A percentile compares a stretch with the other conserved stretches of the same genome.
Conservation (phyloP, 768 basidiomycete species). For the Panaeolus cyanescens region DNA sequence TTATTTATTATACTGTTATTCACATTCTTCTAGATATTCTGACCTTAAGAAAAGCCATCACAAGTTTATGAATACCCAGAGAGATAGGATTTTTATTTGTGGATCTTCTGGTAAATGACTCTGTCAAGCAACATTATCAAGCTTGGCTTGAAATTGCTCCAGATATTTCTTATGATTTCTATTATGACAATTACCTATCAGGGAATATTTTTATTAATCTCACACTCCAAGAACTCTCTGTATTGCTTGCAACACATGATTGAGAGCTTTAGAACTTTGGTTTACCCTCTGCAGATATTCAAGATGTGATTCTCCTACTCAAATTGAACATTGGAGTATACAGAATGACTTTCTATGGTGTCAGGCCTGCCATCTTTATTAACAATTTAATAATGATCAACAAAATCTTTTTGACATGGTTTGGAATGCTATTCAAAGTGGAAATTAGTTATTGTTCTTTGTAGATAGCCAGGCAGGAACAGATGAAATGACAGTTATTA, state of each 20-base stretch:
- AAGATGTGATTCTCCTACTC: too few species aligned
- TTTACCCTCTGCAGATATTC: too few species aligned
- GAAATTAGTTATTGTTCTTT: slow-evolving; percentile 24
- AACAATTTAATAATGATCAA: slow-evolving; percentile 15
- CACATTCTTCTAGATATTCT: too few species aligned
- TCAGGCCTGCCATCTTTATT: slow-evolving; percentile 6
- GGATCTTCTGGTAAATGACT: slow-evolving; percentile 36
- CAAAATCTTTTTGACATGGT: slow-evolving; percentile 7
- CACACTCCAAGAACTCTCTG: too few species aligned
- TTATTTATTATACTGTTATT: too few species aligned
- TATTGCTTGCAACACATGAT: too few species aligned
- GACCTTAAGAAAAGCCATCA: slow-evolving; percentile 37
- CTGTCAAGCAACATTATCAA: too few species aligned
- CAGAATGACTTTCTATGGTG: too few species aligned
- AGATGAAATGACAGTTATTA: slow-evolving; percentile 40
- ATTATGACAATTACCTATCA: background rate
- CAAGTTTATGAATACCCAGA: slow-evolving; percentile 27
- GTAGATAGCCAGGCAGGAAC: slow-evolving; percentile 41
- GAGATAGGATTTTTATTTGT: slow-evolving; percentile 41
- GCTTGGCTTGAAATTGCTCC: too few species aligned
- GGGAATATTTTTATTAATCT: too few species aligned
- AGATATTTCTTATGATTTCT: slow-evolving; percentile 4
- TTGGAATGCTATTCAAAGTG: slow-evolving; percentile 6
- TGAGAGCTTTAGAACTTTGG: too few species aligned
- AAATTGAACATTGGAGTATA: background rate